A percentile compares a stretch with the other conserved stretches of the same genome.
These are phyloP conservation scores for Aspergillus diversus DNA, from an alignment of 495 filamentous ascomycete genomes.

Conservation along the genomic window DNA sequence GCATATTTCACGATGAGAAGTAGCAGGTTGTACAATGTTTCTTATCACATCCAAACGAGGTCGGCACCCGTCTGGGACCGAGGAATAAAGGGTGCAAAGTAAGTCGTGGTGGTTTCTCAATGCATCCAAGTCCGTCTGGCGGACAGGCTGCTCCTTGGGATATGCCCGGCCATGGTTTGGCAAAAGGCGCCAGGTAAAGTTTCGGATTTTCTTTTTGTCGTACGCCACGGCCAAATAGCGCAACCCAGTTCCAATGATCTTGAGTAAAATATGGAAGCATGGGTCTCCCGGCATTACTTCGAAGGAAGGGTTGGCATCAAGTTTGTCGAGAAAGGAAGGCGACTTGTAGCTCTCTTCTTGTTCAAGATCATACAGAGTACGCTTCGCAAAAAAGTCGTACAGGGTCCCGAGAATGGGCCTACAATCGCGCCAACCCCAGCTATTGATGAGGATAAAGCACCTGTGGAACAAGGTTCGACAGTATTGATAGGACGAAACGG, in stretches of 20 bases:
- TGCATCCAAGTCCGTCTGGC: constrained; percentile 77
- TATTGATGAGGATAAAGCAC: constrained; percentile 75
- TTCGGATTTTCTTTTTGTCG: constrained; percentile 72
- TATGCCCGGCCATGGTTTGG: constrained; percentile 89
- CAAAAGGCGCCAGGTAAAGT: constrained; percentile 76
- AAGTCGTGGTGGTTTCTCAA: constrained; percentile 94
- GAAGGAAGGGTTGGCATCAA: constrained; percentile 65
- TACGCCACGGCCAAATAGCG: constrained; percentile 60
- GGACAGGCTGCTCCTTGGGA: constrained; percentile 77
- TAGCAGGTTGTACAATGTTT: constrained; percentile 75
- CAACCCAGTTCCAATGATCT: constrained; percentile 75
- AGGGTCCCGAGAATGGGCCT: constrained; percentile 75
- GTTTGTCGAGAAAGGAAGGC: constrained; percentile 74
- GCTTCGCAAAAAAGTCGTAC: constrained; percentile 89
- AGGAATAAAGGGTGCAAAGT: constrained; percentile 86
- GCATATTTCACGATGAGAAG: constrained; percentile 84
- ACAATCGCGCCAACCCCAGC: constrained; percentile 87
- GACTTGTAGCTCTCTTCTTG: constrained; percentile 80
- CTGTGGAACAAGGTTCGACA: constrained; percentile 72
- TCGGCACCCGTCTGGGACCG: constrained; percentile 69
- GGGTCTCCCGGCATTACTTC: constrained; percentile 68
- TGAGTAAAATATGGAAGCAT: constrained; percentile 94
- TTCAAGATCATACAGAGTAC: constrained; percentile 70
- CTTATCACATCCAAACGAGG: constrained; percentile 73
- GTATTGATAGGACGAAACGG: constrained; percentile 78